Conservation (phyloP, 1,284 basidiomycete genomes). For the Ustilago vetiveriae region DNA sequence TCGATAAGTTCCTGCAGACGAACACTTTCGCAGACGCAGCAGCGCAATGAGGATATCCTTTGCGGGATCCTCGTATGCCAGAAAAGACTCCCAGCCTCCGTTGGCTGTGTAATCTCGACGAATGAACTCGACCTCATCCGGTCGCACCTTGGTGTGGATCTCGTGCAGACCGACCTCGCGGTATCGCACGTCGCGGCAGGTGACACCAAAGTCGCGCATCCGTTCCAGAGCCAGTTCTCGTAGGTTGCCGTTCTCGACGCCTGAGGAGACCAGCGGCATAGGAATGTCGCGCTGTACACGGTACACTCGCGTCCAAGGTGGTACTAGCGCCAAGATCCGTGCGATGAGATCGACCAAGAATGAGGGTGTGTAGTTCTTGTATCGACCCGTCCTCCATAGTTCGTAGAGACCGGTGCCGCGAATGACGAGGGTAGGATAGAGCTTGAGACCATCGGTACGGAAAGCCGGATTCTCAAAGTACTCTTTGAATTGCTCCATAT, state of each 20-base stretch:
- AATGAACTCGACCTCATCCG: slow-evolving; percentile 95
- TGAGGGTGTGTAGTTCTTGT: slow-evolving; percentile 99
- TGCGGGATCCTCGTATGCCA: slow-evolving; percentile 98
- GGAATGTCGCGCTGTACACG: slow-evolving; percentile 73
- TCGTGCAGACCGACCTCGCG: slow-evolving; percentile 99
- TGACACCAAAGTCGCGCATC: slow-evolving; percentile 98
- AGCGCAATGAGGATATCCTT: slow-evolving; percentile 95
- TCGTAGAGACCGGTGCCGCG: slow-evolving; percentile 97
- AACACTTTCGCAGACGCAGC: slow-evolving; percentile 91
- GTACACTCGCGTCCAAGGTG: slow-evolving; percentile 98
- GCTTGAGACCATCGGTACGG: slow-evolving; percentile 94
- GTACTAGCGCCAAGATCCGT: slow-evolving; percentile 92
- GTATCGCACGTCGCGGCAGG: slow-evolving; percentile 95
- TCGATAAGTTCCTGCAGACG: slow-evolving; percentile 93
- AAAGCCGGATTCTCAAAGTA: slow-evolving; percentile 99
- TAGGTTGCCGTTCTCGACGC: slow-evolving; percentile 98
- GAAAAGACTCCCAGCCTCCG: slow-evolving; percentile 96
- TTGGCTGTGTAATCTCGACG: slow-evolving; percentile 96
- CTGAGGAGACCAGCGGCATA: slow-evolving; percentile 75
- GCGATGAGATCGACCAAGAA: slow-evolving; percentile 97
- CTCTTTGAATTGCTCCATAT: slow-evolving; percentile 96
- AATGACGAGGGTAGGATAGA: slow-evolving; percentile 98
- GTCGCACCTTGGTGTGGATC: slow-evolving; percentile 96
- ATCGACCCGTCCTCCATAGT: slow-evolving; percentile 92
- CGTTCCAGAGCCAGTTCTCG: slow-evolving; percentile 94